Evolutionary conservation across 78 protist species (phyloP), one percentile per base, ranked within the genome.

Genomic region (Chrysochromulina tobinii): DNA sequence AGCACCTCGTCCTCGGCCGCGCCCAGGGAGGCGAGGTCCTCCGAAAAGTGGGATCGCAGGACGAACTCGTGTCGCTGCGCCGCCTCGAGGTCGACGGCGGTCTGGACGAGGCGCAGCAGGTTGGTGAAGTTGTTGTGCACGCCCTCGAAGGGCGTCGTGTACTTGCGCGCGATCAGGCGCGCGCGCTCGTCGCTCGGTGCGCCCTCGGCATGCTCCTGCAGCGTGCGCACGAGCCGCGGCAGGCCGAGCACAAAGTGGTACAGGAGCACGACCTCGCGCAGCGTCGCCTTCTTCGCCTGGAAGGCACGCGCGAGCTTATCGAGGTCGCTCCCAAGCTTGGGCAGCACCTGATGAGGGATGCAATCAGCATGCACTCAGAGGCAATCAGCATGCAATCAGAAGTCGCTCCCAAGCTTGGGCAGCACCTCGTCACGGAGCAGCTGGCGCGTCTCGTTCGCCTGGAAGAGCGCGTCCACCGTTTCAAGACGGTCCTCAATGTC

Each of bases 41-140:
- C 93, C 79, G 95, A 94, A 81, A 94, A 96, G 48, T 87, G 51
- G 3, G 99, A 77, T 21, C 93, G 85, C 94, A 98, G 95, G 18
- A 94, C 51, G 67, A 93, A 98, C 90, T 96, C 95, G 94, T 93
- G 94, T n/a, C 83, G 25, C 18, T 81, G 73, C 12, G 81, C 96
- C 11, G 57, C 25, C 20, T 83, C 96, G 53, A 97, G 79, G 72
- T 97, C 99, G 20, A 98, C 83, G 0, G 97, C 90, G 18, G 73
- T n/a, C n/a, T 94, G 96, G 23, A 98, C 95, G 91, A 98, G 87
- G 51, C 61, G 90, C 51, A 8, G 51, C 59, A 68, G 94, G 81
- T 92, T 54, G 4, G 2, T 50, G 54, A 92, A 81, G 67, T 72
- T 81, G 64, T 18, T 2, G 61, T 54, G 48, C 64, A 54, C 64